Percentiles rank a stretch among this genome's conserved stretches.
Conservation (phyloP, 2,329 filamentous ascomycete genomes). For the Coniochaeta sp. region DNA sequence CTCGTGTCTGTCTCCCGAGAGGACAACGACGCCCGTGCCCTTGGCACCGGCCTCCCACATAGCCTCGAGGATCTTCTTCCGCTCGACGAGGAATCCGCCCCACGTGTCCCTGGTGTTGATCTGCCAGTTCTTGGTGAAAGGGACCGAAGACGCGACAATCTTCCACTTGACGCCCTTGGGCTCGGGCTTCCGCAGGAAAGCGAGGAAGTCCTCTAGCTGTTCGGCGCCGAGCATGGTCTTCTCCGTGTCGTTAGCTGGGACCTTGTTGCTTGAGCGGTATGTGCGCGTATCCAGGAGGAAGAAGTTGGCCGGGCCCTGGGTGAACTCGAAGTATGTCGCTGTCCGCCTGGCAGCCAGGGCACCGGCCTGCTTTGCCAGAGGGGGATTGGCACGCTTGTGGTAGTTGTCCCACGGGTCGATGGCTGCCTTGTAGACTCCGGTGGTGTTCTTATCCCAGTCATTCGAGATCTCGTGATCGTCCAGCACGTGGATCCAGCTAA, state of each 20-base stretch:
- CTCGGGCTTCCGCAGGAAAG: conserved; percentile 66
- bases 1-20: conserved; percentile 93
- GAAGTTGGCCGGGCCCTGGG: conserved; percentile 84
- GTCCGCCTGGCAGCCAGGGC: conserved; percentile 29
- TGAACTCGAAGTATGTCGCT: conserved; percentile 83
- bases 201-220: conserved; percentile 73
- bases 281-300: conserved; percentile 91
- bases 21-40: conserved; percentile 70
- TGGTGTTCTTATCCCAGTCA: conserved; percentile 80
- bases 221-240: conserved; percentile 84
- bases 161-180: conserved; percentile 84
- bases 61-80: conserved; percentile 70
- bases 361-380: conserved; percentile 47
- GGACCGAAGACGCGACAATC: conserved; percentile 81
- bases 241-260: conserved; percentile 50
- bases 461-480: conserved; percentile 97
- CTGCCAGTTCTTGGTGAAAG: conserved; percentile 97
- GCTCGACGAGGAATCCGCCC: conserved; percentile 83
- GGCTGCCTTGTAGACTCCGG: conserved; percentile 71
- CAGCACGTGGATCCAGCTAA: conserved; percentile 97
- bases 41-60: conserved; percentile 83
- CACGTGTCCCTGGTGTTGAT: conserved; percentile 86
- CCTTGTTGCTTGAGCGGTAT: conserved; percentile 65
- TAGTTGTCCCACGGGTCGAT: conserved; percentile 83
- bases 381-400: conserved; percentile 78